These are phyloP conservation scores for Prosopis cineraria DNA, from an alignment of 306 rosid genomes.

Conservation along the genomic window DNA sequence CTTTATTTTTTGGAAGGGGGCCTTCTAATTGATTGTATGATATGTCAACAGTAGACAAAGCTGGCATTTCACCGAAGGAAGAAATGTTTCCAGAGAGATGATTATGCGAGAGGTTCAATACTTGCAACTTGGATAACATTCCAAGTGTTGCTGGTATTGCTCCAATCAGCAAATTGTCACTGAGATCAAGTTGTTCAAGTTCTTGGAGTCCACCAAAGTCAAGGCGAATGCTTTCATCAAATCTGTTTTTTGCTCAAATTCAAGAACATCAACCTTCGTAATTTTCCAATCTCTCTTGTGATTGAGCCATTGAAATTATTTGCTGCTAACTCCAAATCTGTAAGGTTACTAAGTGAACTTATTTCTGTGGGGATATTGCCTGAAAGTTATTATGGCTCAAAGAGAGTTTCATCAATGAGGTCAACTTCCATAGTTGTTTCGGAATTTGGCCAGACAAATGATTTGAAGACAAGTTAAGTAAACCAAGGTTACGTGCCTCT, in stretches of 20 bases:
- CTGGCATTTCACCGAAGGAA: background rate
- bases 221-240: background rate
- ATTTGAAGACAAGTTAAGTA: slow-evolving; percentile 35
- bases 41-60: background rate
- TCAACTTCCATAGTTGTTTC: slow-evolving; percentile 26
- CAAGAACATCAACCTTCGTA: background rate
- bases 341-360: background rate
- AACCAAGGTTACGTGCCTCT: slow-evolving; percentile 25
- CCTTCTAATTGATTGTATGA: slow-evolving; percentile 25
- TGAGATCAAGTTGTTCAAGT: background rate
- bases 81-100: slow-evolving; percentile 37
- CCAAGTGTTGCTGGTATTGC: slow-evolving; percentile 40
- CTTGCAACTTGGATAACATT: slow-evolving; percentile 12
- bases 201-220: background rate
- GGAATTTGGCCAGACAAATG: slow-evolving; percentile 36
- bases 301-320: slow-evolving; percentile 28
- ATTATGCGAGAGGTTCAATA: slow-evolving; percentile 45
- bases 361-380: slow-evolving; percentile 22
- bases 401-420: background rate
- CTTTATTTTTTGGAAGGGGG: slow-evolving; percentile 6
- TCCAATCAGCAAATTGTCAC: background rate
- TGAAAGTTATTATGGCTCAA: slow-evolving; percentile 1
- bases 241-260: slow-evolving; percentile 13
- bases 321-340: background rate
- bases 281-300: background rate